phyloP scores from a whole-genome alignment of 768 basidiomycete genomes.

The Termitomyces eurrhizus region DNA sequence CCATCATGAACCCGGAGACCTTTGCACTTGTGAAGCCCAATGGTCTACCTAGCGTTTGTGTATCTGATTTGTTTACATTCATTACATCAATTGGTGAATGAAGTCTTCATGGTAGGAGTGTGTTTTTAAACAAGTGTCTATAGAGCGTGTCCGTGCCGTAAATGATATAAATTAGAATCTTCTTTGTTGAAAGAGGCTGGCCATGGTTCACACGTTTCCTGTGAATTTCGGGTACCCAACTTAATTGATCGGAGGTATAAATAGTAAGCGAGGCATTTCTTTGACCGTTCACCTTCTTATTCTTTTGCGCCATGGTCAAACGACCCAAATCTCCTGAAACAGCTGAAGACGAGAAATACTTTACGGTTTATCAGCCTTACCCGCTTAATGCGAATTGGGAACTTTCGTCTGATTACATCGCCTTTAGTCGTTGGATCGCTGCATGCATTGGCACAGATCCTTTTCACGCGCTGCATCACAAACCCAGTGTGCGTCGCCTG shows the following conservation, averaged over 20 bases:
- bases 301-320: conserved; percentile 31
- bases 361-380: conserved; percentile 45
- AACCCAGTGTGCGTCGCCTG: conserved; percentile 36
- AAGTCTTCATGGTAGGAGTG: no score
- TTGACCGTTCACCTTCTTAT: background rate
- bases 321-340: conserved; percentile 34
- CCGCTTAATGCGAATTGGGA: conserved; percentile 47
- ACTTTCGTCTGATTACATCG: conserved; percentile 31
- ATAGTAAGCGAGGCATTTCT: conserved; percentile 4
- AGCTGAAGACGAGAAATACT: conserved; percentile 44
- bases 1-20: background rate
- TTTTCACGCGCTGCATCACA: conserved; percentile 42
- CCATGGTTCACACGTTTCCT: background rate
- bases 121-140: no score
- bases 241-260: conserved; percentile 5
- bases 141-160: no score
- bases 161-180: background rate
- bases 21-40: no score
- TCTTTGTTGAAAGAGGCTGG: background rate
- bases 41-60: no score
- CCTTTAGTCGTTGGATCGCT: conserved; percentile 46
- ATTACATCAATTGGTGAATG: no score
- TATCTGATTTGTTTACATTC: no score
- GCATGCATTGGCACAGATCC: conserved; percentile 33
- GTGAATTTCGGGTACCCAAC: background rate